Percentiles rank a stretch among this genome's conserved stretches.
phyloP scores from a whole-genome alignment of 108 stramenopile genomes.

The Cafeteria roenbergensis region DNA sequence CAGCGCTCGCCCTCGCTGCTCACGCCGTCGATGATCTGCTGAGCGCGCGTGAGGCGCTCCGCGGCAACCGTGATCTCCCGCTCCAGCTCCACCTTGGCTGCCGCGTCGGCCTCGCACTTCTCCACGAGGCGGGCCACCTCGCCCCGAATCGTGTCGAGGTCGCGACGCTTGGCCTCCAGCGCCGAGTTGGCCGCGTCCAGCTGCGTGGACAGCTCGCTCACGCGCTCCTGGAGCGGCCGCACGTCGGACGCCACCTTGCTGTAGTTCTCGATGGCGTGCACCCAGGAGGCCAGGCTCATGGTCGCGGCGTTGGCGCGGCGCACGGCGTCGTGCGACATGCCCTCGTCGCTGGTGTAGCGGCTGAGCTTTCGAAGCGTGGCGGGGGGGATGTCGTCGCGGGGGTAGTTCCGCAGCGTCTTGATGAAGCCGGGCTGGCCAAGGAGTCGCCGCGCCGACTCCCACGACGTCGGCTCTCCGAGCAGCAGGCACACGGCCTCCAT shows the following conservation, averaged over 20 bases:
- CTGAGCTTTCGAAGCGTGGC: conserved; percentile 28
- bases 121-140: conserved; percentile 24
- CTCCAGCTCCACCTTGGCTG: conserved; percentile 12
- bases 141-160: conserved; percentile 25
- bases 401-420: conserved; percentile 26
- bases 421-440: conserved; percentile 29
- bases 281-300: conserved; percentile 39
- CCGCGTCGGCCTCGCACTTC: conserved; percentile 16
- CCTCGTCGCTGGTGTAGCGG: conserved; percentile 24
- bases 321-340: conserved; percentile 28
- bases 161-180: conserved; percentile 23
- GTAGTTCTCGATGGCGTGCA: conserved; percentile 40
- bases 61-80: conserved; percentile 6
- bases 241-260: conserved; percentile 29
- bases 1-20: conserved; percentile 24
- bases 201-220: conserved; percentile 23
- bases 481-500: conserved; percentile 40
- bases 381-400: conserved; percentile 30
- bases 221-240: conserved; percentile 18
- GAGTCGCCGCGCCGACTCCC: conserved; percentile 8
- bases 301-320: conserved; percentile 31
- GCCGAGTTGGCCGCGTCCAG: conserved; percentile 26
- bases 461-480: conserved; percentile 17
- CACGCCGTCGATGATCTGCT: conserved; percentile 19
- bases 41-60: conserved; percentile 20